These are phyloP conservation scores for Solanum chilense DNA, from an alignment of 257 asterid species.

Conservation along the genomic window DNA sequence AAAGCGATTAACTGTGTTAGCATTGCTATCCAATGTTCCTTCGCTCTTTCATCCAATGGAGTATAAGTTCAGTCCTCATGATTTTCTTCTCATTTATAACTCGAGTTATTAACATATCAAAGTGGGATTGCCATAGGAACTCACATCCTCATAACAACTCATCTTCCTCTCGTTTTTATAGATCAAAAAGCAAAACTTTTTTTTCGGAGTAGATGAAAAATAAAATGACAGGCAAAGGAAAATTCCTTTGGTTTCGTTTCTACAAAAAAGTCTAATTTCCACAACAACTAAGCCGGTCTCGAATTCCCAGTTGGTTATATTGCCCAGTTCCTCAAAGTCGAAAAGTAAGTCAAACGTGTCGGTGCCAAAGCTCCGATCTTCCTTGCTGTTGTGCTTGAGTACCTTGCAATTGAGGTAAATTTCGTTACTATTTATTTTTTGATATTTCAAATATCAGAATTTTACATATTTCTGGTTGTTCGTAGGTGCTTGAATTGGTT, in stretches of 20 bases:
- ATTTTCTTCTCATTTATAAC: neutral
- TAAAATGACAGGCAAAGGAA: neutral
- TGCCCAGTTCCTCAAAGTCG: too few species aligned
- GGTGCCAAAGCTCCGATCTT: too few species aligned
- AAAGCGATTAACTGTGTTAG: neutral
- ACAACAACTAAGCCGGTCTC: neutral
- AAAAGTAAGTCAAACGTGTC: too few species aligned
- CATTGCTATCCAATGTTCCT: conserved; percentile 16
- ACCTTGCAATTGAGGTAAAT: neutral
- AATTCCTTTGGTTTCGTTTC: neutral
- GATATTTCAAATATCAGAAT: too few species aligned
- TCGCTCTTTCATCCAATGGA: conserved; percentile 21
- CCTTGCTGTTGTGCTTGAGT: neutral
- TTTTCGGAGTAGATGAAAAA: neutral
- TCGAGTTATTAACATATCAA: neutral
- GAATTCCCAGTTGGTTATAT: neutral
- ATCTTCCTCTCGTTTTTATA: neutral
- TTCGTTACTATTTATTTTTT: neutral
- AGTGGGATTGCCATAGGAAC: neutral
- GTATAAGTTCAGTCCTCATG: conserved; percentile 12
- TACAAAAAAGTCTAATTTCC: neutral
- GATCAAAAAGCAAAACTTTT: neutral
- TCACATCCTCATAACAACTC: neutral
- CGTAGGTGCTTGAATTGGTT: neutral
- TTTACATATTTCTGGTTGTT: too few species aligned